Conservation (phyloP, 1,284 basidiomycete species). For the Cerioporus squamosus region DNA sequence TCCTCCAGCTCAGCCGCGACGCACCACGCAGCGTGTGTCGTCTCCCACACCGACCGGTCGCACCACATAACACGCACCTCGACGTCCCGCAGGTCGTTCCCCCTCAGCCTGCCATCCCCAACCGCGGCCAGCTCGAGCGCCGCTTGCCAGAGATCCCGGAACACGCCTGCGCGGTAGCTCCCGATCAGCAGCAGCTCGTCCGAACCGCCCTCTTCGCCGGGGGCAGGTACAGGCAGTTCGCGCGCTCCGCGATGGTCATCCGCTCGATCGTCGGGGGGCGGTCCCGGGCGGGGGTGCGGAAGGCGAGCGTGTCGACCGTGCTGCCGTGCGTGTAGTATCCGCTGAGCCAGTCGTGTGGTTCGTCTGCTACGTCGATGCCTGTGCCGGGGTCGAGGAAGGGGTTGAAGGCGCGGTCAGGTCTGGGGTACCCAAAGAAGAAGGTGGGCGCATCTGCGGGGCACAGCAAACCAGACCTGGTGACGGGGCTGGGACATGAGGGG, state of each 20-base stretch:
- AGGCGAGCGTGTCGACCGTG: slow-evolving; percentile 9
- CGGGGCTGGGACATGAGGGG: no score
- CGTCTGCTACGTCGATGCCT: not conserved
- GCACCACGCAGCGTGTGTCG: not conserved
- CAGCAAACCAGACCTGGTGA: no score
- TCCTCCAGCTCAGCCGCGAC: slow-evolving; percentile 8
- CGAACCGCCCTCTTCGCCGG: slow-evolving; percentile 4
- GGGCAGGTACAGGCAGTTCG: not conserved
- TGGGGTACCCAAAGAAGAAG: slow-evolving; percentile 4
- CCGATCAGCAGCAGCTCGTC: slow-evolving; percentile 9
- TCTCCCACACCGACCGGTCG: slow-evolving; percentile 12
- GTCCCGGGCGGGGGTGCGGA: not conserved
- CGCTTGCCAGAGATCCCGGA: not conserved
- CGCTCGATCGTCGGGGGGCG: slow-evolving; percentile 8
- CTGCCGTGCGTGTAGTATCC: slow-evolving; percentile 18
- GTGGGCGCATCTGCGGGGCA: not conserved
- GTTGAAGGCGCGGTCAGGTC: slow-evolving; percentile 2
- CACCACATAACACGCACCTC: slow-evolving; percentile 10
- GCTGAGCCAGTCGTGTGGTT: slow-evolving; percentile 7
- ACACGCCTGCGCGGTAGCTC: not conserved
- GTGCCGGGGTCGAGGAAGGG: slow-evolving; percentile 3
- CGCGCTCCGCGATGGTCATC: slow-evolving; percentile 7
- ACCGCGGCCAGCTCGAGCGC: slow-evolving; percentile 1
- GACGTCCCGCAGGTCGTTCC: not conserved
- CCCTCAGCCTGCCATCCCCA: not conserved